A percentile compares a stretch with the other conserved stretches of the same genome.
These are phyloP conservation scores for Ophiostoma ips DNA, from an alignment of 2,329 filamentous ascomycete genomes.

Conservation along the genomic window DNA sequence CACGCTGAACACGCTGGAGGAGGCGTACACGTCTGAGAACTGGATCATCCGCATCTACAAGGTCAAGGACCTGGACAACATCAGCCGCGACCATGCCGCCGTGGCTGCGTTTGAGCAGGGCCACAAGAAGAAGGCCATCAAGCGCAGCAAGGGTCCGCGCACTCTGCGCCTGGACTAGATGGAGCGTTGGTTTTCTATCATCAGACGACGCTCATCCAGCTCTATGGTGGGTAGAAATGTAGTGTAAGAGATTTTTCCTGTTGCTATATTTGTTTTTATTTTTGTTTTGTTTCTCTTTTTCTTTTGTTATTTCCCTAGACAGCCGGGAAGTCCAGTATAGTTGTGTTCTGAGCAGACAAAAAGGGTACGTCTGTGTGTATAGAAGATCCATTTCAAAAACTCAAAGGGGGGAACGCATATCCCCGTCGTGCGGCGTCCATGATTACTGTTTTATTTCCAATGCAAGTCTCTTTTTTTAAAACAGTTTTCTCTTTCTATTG, in stretches of 20 bases:
- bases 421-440: not conserved
- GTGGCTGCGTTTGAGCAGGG: constrained; percentile 60
- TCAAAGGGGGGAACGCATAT: not conserved
- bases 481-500: no score
- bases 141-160: constrained; percentile 59
- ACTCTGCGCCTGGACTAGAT: constrained; percentile 54
- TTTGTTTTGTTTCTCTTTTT: not conserved
- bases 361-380: not conserved
- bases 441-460: not conserved
- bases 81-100: constrained; percentile 71
- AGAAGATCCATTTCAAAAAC: not conserved
- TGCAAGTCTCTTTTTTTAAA: not conserved
- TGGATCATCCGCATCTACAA: constrained; percentile 99
- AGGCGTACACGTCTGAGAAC: constrained; percentile 98
- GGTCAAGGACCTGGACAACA: constrained; percentile 96
- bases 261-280: constrained; percentile 3
- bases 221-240: no score
- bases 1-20: constrained; percentile 76
- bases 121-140: constrained; percentile 63
- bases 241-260: not conserved
- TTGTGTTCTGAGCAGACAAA: not conserved
- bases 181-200: no score
- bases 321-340: not conserved
- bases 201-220: no score
- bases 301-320: not conserved